A percentile compares a stretch with the other conserved stretches of the same genome.
These are phyloP conservation scores for Besnoitia besnoiti DNA, from an alignment of 169 alveolate genomes.

Conservation along the genomic window DNA sequence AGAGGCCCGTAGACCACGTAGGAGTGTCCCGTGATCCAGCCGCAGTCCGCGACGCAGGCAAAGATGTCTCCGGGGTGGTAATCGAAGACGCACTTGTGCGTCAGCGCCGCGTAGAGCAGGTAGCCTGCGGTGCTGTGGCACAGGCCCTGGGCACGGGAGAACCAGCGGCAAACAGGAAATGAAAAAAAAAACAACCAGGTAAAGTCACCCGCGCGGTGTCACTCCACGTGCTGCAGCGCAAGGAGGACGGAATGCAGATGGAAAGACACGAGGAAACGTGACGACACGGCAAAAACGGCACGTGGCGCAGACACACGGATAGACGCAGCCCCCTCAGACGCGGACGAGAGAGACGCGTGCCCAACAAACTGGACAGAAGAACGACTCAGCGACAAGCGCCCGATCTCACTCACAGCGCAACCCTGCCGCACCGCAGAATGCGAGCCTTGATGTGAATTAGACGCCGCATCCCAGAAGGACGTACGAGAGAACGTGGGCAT, in stretches of 20 bases:
- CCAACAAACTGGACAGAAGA: no score
- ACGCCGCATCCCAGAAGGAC: no score
- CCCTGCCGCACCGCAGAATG: no score
- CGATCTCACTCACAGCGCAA: no score
- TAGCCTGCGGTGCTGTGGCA: constrained; percentile 95
- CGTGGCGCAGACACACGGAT: no score
- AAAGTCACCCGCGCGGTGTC: no score
- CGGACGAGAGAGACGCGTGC: no score
- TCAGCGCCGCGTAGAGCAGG: constrained; percentile 88
- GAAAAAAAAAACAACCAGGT: neutral
- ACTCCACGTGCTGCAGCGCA: no score
- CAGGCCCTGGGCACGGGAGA: constrained; percentile 81
- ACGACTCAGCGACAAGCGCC: no score
- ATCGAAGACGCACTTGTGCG: constrained; percentile 89
- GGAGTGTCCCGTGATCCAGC: constrained; percentile 99
- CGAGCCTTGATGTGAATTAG: no score
- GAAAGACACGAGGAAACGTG: neutral
- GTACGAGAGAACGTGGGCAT: neutral
- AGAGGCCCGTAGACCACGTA: constrained; percentile 96
- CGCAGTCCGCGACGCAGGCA: constrained; percentile 96
- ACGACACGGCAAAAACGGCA: no score
- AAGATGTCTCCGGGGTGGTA: constrained; percentile 87
- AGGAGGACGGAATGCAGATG: neutral
- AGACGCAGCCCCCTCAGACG: no score
- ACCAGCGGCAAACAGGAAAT: neutral